These are phyloP conservation scores for Cubamyces lactineus DNA, from an alignment of 768 basidiomycete genomes.

Conservation along the genomic window DNA sequence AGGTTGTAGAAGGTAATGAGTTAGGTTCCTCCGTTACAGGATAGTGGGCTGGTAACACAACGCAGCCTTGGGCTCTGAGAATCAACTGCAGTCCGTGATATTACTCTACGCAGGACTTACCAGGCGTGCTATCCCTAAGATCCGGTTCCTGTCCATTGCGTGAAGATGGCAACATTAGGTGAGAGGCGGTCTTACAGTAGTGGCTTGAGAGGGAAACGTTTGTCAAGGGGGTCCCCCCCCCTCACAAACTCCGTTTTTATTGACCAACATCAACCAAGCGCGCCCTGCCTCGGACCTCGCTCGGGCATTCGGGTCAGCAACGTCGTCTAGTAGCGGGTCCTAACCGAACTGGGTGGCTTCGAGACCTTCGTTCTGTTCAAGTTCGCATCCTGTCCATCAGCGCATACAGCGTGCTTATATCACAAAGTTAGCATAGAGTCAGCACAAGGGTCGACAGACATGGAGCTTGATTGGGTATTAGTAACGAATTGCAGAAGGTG, in stretches of 20 bases:
- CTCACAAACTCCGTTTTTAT: too few species aligned
- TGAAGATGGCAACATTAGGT: too few species aligned
- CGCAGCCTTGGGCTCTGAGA: not conserved
- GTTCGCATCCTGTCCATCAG: not conserved
- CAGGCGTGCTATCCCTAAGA: not conserved
- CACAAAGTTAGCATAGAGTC: too few species aligned
- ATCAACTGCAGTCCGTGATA: too few species aligned
- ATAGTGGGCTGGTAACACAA: not conserved
- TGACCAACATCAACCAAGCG: not conserved
- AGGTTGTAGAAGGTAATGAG: slow-evolving; percentile 2
- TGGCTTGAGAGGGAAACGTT: too few species aligned
- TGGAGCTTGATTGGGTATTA: slow-evolving; percentile 17
- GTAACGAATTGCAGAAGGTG: too few species aligned
- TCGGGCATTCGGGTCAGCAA: not conserved
- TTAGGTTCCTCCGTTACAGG: slow-evolving; percentile 9
- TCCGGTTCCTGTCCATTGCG: too few species aligned
- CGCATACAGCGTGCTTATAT: not conserved
- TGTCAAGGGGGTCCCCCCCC: too few species aligned
- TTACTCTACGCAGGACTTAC: not conserved
- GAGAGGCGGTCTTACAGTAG: too few species aligned
- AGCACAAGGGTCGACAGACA: slow-evolving; percentile 26
- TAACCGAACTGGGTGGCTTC: not conserved
- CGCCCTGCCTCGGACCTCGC: not conserved
- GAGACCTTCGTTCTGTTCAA: too few species aligned
- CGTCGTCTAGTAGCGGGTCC: not conserved